Evolutionary conservation across 192 early-diverging fungal genomes (phyloP), one percentile per base, ranked within the genome.

Genomic region (Gonapodya prolifera): DNA sequence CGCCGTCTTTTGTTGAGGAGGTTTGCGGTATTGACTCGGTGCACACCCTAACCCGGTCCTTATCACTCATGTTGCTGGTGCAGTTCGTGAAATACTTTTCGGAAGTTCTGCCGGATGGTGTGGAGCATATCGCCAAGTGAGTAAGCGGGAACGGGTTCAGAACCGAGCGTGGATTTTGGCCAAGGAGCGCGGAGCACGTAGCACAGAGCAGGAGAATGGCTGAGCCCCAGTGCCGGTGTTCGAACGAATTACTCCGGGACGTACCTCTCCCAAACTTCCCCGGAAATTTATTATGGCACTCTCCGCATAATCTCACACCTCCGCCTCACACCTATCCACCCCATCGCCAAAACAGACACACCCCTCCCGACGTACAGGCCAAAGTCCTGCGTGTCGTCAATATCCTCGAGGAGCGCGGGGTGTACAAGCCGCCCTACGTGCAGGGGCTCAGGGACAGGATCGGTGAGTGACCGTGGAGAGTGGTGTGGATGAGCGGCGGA

Each of bases 51-150:
- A 61, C 45, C 45, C 23, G 8, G 23, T 16, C 45, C 45, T 61
- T 16, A 8, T 61, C 45, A 61, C 23, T 61, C 45, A 16, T 23
- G 8, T 8, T 23, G 23, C 45, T 23, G 45, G 8, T 8, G 23
- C 71, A 86, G 73, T 86, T 80, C 36, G 78, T 78, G 1, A 73
- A 78, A 33, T 81, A 78, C 74, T 86, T 83, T 70, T 78, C 77
- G 2, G 78, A 77, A 31, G 80, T 83, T 1, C 78, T 86, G 36
- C 85, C 85, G 2, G 78, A 75, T 1, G 34, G 61, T 33, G 35
- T 86, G 0, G 35, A 78, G 0, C 78, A 79, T 33, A 77, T 69
- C 69, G 71, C 30, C 76, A 77, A 34, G 76, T 80, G 45, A 61
- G 45, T 61, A 61, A 23, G 8, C 8, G 45, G 45, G 45, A 61